Base-by-base conservation (phyloP, 129 eudicot species). In the Centrapalus pauciflorus region DNA sequence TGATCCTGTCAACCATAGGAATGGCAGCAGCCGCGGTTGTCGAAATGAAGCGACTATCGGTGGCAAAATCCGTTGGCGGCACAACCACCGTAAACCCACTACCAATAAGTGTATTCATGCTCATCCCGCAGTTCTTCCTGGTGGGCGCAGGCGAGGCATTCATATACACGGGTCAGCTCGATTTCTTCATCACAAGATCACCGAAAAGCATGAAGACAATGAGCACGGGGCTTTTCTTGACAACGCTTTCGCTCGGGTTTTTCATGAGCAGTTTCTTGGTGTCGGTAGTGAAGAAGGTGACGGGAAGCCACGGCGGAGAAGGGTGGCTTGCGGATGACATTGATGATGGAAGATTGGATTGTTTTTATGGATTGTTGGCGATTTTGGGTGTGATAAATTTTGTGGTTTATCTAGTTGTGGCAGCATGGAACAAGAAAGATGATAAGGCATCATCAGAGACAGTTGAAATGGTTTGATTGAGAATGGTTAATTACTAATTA, bases 121-220 rank as follows among this genome's bases (percentile, higher is more conserved):
- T 93, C 50, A 84, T 93, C 62, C 99, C 95, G 3, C 96, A 93
- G 66, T 93, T 93, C 65, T 84, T 89, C 71, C 59, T 93, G 0
- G 90, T 89, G 17, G 96, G 99, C 0, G 25, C 99, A 0, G 99
- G 95, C 2, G 99, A 93, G 57, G 95, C 95, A 0, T 93, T 93
- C 58, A 93, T 93, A 57, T 88, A 93, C 79, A 93, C 98, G 0
- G 98, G 98, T 3, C 98, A 93, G 20, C 79, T 93, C 0, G 96
- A 88, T 57, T 93, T 93, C 81, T 93, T 93, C 90, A 88, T 93
- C 35, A 89, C 98, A 4, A 87, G 88, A 38, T 84, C 99, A 0
- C 99, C 99, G 3, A 93, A 93, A 71, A 84, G 95, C 35, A 93
- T 93, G 99, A 93, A 89, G 41, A 86, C 99, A 0, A 89, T 93